Conservation (phyloP, 108 stramenopile genomes). For the Fistulifera solaris region DNA sequence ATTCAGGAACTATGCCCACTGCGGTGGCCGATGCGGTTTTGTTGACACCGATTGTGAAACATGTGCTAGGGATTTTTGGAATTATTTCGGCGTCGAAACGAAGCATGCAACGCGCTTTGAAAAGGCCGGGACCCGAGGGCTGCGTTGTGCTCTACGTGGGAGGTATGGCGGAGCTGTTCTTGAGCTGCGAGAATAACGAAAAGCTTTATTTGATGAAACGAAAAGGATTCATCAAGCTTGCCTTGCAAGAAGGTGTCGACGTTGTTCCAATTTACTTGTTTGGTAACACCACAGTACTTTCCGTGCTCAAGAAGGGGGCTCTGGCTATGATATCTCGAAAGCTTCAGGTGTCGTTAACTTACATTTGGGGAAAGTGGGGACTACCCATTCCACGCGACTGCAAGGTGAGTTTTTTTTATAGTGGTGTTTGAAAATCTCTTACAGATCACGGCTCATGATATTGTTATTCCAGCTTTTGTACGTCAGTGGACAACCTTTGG, state of each 20-base stretch:
- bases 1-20: no score
- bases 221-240: constrained; percentile 79
- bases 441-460: neutral
- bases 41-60: constrained; percentile 50
- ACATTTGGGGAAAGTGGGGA: constrained; percentile 66
- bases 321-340: constrained; percentile 53
- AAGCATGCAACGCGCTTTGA: constrained; percentile 22
- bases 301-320: constrained; percentile 39
- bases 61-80: constrained; percentile 74
- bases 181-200: constrained; percentile 46
- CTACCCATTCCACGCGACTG: constrained; percentile 68
- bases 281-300: constrained; percentile 66
- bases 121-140: constrained; percentile 21
- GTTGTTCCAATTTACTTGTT: constrained; percentile 69
- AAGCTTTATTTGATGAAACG: constrained; percentile 48
- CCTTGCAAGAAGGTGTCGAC: constrained; percentile 63
- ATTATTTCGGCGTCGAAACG: constrained; percentile 42
- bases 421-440: neutral
- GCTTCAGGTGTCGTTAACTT: constrained; percentile 50
- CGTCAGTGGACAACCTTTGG: constrained; percentile 47
- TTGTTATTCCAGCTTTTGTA: constrained; percentile 32
- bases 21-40: constrained; percentile 25
- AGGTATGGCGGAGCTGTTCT: constrained; percentile 84
- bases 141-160: constrained; percentile 63
- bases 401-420: constrained; percentile 17